These are phyloP conservation scores for Magnusiomyces starmeri DNA, from an alignment of 1,139 yeast species.

Conservation along the genomic window DNA sequence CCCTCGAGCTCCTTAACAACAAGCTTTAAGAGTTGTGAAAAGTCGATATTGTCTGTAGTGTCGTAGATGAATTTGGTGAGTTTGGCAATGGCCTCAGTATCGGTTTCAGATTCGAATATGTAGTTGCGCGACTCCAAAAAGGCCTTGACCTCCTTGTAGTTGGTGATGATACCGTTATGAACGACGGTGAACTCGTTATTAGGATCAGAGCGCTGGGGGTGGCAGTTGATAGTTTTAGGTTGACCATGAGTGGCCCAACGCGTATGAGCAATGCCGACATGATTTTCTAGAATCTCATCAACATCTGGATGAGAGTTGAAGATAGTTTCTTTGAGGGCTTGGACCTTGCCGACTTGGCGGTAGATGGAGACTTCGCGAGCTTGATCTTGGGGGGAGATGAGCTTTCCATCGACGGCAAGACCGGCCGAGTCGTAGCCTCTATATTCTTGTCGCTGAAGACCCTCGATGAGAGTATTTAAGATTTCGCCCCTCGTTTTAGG, in stretches of 20 bases:
- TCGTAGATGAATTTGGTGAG: conserved; percentile 88
- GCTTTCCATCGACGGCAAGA: conserved; percentile 88
- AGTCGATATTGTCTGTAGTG: conserved; percentile 67
- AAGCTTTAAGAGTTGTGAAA: conserved; percentile 86
- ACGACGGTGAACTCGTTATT: conserved; percentile 82
- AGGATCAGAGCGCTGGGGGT: conserved; percentile 89
- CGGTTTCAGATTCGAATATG: conserved; percentile 86
- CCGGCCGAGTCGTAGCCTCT: conserved; percentile 99
- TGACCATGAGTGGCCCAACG: conserved; percentile 99
- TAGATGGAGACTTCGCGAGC: conserved; percentile 49
- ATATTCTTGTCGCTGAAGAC: conserved; percentile 88
- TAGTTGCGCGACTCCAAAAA: conserved; percentile 74
- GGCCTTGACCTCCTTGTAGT: conserved; percentile 83
- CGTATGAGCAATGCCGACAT: conserved; percentile 96
- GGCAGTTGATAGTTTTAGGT: conserved; percentile 80
- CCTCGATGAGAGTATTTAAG: conserved; percentile 80
- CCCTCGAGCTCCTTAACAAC: conserved; percentile 94
- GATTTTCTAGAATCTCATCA: conserved; percentile 63
- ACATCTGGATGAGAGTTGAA: conserved; percentile 42
- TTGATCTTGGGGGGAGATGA: conserved; percentile 25
- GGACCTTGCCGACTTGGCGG: conserved; percentile 90
- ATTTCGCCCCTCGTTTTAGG: conserved; percentile 91
- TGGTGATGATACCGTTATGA: conserved; percentile 97
- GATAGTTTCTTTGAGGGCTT: conserved; percentile 66
- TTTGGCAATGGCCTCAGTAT: conserved; percentile 96